These are phyloP conservation scores for Sutorius australiensis DNA, from an alignment of 768 basidiomycete species.

Conservation along the genomic window DNA sequence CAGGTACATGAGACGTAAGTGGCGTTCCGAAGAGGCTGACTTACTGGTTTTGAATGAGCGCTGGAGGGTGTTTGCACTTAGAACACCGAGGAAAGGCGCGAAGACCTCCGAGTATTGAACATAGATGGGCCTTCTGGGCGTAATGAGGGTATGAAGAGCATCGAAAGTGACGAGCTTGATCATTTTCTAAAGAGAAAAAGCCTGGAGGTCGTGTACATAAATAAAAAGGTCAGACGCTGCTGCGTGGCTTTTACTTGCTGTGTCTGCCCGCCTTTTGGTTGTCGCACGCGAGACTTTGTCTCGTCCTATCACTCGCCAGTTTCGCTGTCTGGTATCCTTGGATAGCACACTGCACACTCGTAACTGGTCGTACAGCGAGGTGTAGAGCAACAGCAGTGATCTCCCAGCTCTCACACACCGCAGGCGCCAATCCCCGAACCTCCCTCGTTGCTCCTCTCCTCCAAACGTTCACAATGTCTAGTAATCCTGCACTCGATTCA, in stretches of 20 bases:
- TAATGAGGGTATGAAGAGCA: constrained; percentile 69
- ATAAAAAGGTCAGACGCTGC: constrained; percentile 8
- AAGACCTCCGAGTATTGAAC: constrained; percentile 61
- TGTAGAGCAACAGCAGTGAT: constrained; percentile 16
- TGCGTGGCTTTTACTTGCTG: not conserved
- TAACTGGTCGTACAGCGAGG: constrained; percentile 18
- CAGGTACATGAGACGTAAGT: constrained; percentile 1
- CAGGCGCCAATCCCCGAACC: constrained; percentile 28
- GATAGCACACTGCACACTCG: constrained; percentile 9
- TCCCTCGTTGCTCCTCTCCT: constrained; percentile 12
- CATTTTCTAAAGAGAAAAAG: not conserved
- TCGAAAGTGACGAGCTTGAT: constrained; percentile 78
- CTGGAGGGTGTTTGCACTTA: constrained; percentile 51
- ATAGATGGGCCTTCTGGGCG: constrained; percentile 63
- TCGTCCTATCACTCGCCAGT: constrained; percentile 3
- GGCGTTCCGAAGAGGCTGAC: not conserved
- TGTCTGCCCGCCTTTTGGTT: not conserved
- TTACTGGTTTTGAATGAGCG: constrained; percentile 59
- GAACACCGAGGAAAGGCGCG: constrained; percentile 58
- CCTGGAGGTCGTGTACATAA: constrained; percentile 13
- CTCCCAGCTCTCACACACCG: constrained; percentile 23
- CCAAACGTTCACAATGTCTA: constrained; percentile 28
- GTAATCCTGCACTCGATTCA: constrained; percentile 25
- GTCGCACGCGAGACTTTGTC: constrained; percentile 10
- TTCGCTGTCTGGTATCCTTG: not conserved